phyloP scores from a whole-genome alignment of 805 yeast genomes.

The Cyberlindnera xishuangbannaensis region DNA sequence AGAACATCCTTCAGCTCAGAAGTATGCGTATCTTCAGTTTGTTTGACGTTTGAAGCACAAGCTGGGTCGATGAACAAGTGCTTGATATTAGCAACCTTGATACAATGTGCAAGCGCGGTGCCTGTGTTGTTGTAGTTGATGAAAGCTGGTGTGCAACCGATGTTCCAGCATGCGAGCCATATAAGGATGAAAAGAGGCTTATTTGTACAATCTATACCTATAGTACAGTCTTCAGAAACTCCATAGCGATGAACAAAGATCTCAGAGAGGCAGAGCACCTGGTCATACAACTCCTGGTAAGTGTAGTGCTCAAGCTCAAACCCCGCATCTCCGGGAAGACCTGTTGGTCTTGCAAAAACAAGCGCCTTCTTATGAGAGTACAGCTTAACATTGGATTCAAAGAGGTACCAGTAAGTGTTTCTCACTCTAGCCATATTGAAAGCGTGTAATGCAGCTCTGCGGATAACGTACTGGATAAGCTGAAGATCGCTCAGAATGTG shows the following conservation, averaged over 20 bases:
- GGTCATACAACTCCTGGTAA: constrained; percentile 61
- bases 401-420: constrained; percentile 58
- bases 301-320: constrained; percentile 61
- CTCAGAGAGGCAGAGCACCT: constrained; percentile 59
- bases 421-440: constrained; percentile 7
- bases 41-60: constrained; percentile 46
- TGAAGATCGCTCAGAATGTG: constrained; percentile 13
- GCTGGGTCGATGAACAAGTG: constrained; percentile 73
- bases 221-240: constrained; percentile 57
- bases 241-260: constrained; percentile 59
- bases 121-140: constrained; percentile 76
- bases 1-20: constrained; percentile 33
- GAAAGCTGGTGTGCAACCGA: constrained; percentile 87
- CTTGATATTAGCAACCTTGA: constrained; percentile 57
- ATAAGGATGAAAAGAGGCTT: constrained; percentile 74
- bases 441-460: constrained; percentile 16
- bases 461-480: constrained; percentile 18
- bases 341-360: constrained; percentile 43
- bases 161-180: constrained; percentile 86
- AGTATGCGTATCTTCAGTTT: constrained; percentile 40
- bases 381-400: constrained; percentile 49
- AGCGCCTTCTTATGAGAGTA: constrained; percentile 53
- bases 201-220: constrained; percentile 74
- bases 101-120: constrained; percentile 71
- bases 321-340: constrained; percentile 41